Evolutionary conservation across 169 alveolate genomes (phyloP).

Genomic region (Plasmodium ovale): DNA sequence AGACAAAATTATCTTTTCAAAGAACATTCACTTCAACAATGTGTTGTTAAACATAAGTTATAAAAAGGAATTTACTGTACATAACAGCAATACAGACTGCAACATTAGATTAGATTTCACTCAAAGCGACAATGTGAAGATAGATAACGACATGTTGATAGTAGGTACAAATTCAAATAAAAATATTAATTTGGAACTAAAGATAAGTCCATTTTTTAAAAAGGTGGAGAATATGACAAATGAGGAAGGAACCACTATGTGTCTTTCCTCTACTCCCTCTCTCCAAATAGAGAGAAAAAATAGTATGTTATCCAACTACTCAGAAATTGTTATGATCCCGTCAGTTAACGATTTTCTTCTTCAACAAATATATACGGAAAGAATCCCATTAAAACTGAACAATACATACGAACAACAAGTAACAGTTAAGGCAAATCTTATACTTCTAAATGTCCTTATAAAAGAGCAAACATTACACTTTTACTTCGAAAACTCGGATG

Average conservation of each 20-base stretch:
- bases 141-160: background rate
- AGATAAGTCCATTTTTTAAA: background rate
- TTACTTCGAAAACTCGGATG: constrained; percentile 9
- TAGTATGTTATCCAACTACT: background rate
- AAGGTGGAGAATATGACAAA: background rate
- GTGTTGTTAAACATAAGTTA: constrained; percentile 16
- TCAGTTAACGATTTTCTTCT: background rate
- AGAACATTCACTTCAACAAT: constrained; percentile 18
- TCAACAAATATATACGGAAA: constrained; percentile 26
- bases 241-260: background rate
- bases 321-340: background rate
- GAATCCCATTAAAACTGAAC: constrained; percentile 5
- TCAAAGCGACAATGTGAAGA: constrained; percentile 23
- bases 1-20: constrained; percentile 16
- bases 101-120: constrained; percentile 1
- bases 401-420: background rate
- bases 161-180: background rate
- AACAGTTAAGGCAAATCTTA: constrained; percentile 12
- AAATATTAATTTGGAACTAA: background rate
- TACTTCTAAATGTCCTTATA: constrained; percentile 22
- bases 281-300: background rate
- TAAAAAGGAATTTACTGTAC: constrained; percentile 3
- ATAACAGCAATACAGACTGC: constrained; percentile 15
- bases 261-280: background rate
- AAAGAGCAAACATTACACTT: constrained; percentile 3